Conservation (phyloP, 2,329 filamentous ascomycete genomes). For the Cordyceps cateniannulata region DNA sequence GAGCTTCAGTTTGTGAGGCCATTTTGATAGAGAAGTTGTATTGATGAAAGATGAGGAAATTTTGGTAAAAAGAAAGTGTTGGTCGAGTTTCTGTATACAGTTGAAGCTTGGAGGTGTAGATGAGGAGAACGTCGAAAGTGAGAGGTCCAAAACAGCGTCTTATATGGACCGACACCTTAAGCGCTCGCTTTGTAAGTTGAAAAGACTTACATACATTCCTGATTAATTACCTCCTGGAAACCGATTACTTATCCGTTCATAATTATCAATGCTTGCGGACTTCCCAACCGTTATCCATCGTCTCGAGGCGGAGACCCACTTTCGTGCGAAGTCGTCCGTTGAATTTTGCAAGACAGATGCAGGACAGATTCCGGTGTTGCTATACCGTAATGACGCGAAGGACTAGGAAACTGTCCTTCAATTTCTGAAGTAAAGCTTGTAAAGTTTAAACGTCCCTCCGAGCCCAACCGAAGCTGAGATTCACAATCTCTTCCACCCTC, state of each 20-base stretch:
- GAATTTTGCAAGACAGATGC: background rate
- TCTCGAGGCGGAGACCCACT: background rate
- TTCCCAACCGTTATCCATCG: background rate
- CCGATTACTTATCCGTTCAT: background rate
- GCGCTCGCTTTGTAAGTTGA: too few relatives aligned
- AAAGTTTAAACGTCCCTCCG: too few relatives aligned
- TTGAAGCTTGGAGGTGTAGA: background rate
- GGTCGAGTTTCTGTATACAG: background rate
- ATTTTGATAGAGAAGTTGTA: background rate
- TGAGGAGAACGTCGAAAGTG: background rate
- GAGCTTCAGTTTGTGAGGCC: constrained; percentile 9
- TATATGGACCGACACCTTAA: background rate
- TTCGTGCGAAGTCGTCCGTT: background rate
- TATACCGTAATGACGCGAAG: too few relatives aligned
- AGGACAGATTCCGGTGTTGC: too few relatives aligned
- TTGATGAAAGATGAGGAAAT: too few relatives aligned
- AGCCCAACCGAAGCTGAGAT: background rate
- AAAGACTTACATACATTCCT: background rate
- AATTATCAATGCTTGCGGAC: background rate
- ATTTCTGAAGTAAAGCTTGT: too few relatives aligned
- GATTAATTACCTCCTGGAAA: too few relatives aligned
- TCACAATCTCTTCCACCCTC: background rate
- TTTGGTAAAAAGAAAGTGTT: background rate
- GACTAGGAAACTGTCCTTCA: too few relatives aligned
- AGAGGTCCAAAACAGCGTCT: background rate